A percentile compares a stretch with the other conserved stretches of the same genome.
These are phyloP conservation scores for Penicillium sp. DNA, from an alignment of 2,329 filamentous ascomycete species.

Conservation along the genomic window DNA sequence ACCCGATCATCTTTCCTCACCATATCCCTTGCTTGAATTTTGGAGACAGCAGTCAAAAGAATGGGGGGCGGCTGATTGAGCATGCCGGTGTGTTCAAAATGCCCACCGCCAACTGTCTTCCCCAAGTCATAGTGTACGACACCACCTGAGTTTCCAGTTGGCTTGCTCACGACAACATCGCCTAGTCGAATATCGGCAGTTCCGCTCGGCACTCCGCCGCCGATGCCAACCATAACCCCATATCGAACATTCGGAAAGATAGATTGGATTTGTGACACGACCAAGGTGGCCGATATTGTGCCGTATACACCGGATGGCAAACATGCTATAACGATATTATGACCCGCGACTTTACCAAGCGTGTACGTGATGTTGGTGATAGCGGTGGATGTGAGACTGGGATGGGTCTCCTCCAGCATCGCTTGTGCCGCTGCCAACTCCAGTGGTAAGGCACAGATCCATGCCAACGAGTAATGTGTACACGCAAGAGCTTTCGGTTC, in stretches of 20 bases:
- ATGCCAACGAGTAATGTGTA: neutral
- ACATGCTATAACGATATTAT: conserved; percentile 29
- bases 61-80: neutral
- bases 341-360: conserved; percentile 22
- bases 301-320: conserved; percentile 18
- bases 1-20: neutral
- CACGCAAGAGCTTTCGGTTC: neutral
- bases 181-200: conserved; percentile 22
- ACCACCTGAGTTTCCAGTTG: neutral
- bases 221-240: conserved; percentile 24
- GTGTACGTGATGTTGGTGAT: conserved; percentile 23
- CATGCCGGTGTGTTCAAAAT: neutral
- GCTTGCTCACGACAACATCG: conserved; percentile 25
- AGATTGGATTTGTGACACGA: neutral
- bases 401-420: neutral
- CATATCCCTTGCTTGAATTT: neutral
- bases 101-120: neutral
- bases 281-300: conserved; percentile 7
- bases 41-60: neutral
- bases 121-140: conserved; percentile 11
- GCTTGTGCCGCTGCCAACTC: neutral
- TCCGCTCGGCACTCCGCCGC: conserved; percentile 16
- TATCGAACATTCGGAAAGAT: conserved; percentile 20
- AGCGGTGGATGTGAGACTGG: neutral
- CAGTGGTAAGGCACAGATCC: neutral